Evolutionary conservation across 2,329 filamentous ascomycete genomes (phyloP), one percentile per base, ranked within the genome.

Genomic region (Fusarium sacchari): DNA sequence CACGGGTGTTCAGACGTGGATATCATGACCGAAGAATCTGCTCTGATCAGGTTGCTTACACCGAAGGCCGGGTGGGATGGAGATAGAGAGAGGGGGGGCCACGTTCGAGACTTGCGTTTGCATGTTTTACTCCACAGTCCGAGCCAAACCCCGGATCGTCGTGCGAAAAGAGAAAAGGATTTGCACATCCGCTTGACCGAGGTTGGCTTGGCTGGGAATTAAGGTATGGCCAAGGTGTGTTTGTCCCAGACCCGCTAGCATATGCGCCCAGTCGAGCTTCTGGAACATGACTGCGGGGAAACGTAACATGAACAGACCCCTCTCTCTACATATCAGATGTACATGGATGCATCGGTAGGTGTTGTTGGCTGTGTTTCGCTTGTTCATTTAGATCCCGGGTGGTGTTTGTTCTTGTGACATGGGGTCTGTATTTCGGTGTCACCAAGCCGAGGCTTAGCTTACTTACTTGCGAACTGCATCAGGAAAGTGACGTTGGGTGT

Each of bases 381-480:
- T 24, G 24, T 44, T n/a, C n/a, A n/a, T n/a, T n/a, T 50, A 61
- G 49, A 59, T 52, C 36, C 63, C 63, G 63, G 67, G 60, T 58
- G 37, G 53, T 22, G 5, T 28, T 39, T 56, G 57, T 58, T 58
- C 52, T 67, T 59, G 40, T 46, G 53, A 46, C 65, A 53, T 52
- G n/a, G 30, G 28, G 6, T 32, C 47, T 75, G 72, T 74, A 70
- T 73, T 72, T 74, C 72, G 72, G 72, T 60, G 24, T 72, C 50
- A 15, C 55, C 58, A 69, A 72, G 43, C 64, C 72, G 69, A 72
- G 67, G 60, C 49, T 74, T 60, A 52, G 47, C 26, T 46, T 47
- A 22, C 44, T 47, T 50, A 8, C 44, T 47, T 50, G 6, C 6
- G 34, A 43, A 32, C 70, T 67, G 26, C 40, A 66, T 62, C n/a